Conservation (phyloP, 345 rosid genomes). For the Psidium guajava region DNA sequence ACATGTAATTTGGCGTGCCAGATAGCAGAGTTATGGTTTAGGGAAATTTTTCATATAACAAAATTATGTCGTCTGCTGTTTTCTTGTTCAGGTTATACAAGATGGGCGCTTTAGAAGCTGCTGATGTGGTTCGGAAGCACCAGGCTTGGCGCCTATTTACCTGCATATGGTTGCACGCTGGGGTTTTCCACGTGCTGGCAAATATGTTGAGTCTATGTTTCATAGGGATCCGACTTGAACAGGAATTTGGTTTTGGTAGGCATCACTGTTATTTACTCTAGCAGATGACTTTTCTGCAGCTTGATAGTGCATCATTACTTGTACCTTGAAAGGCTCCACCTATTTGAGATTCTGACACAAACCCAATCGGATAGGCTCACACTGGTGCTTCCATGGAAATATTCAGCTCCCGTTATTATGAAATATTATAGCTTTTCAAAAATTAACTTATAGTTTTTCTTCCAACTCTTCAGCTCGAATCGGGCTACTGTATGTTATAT, state of each 20-base stretch:
- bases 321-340: background rate
- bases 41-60: background rate
- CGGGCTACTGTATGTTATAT: conserved; percentile 61
- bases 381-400: background rate
- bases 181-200: conserved; percentile 81
- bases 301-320: background rate
- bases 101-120: conserved; percentile 67
- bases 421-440: background rate
- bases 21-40: conserved; percentile 1
- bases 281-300: background rate
- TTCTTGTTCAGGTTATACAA: conserved; percentile 49
- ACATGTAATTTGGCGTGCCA: background rate
- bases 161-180: conserved; percentile 97
- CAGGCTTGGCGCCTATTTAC: conserved; percentile 79
- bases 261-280: background rate
- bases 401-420: background rate
- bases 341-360: background rate
- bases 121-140: conserved; percentile 35
- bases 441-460: background rate
- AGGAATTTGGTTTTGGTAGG: conserved; percentile 87
- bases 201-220: conserved; percentile 88
- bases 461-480: conserved; percentile 55
- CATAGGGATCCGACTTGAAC: conserved; percentile 91
- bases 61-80: background rate
- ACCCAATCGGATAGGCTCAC: background rate